Percentiles rank a stretch among this genome's conserved stretches.
These are phyloP conservation scores for Oryza officinalis DNA, from an alignment of 176 grass and related monocot genomes.

Conservation along the genomic window DNA sequence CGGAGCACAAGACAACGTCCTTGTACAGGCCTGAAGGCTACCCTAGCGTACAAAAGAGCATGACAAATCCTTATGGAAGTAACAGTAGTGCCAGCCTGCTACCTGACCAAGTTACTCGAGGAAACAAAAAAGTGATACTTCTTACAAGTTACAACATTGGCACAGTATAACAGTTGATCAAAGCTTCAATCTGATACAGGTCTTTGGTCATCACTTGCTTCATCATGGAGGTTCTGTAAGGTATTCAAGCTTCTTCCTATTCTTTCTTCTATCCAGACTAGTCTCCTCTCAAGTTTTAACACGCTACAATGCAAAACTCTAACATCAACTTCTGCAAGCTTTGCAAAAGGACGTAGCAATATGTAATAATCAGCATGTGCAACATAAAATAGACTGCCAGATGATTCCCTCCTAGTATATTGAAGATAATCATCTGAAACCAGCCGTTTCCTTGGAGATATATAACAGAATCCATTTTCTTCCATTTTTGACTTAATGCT, in stretches of 20 bases:
- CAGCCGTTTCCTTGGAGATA: slow-evolving; percentile 45
- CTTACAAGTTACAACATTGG: slow-evolving; percentile 11
- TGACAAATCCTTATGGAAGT: background rate
- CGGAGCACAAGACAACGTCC: too few species aligned
- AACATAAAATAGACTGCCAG: slow-evolving; percentile 52
- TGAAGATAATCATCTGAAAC: slow-evolving; percentile 71
- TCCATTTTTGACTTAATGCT: slow-evolving; percentile 75
- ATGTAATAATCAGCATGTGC: slow-evolving; percentile 94
- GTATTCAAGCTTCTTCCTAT: slow-evolving; percentile 49
- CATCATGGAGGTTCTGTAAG: slow-evolving; percentile 29
- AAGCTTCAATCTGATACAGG: slow-evolving; percentile 13
- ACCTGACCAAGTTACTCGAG: background rate
- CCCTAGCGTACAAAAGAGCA: too few species aligned
- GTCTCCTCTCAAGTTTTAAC: slow-evolving; percentile 76
- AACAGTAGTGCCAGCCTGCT: background rate
- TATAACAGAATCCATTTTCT: slow-evolving; percentile 66
- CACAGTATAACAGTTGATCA: slow-evolving; percentile 4
- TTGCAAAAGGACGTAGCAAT: slow-evolving; percentile 70
- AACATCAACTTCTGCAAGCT: slow-evolving; percentile 69
- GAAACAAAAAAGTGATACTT: background rate
- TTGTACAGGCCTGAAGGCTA: too few species aligned
- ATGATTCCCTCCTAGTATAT: slow-evolving; percentile 55
- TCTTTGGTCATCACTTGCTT: slow-evolving; percentile 27
- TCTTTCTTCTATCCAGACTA: slow-evolving; percentile 60
- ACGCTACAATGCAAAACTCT: slow-evolving; percentile 70